Conservation (phyloP, 352 stramenopile genomes). For the Pythium utonaiense region DNA sequence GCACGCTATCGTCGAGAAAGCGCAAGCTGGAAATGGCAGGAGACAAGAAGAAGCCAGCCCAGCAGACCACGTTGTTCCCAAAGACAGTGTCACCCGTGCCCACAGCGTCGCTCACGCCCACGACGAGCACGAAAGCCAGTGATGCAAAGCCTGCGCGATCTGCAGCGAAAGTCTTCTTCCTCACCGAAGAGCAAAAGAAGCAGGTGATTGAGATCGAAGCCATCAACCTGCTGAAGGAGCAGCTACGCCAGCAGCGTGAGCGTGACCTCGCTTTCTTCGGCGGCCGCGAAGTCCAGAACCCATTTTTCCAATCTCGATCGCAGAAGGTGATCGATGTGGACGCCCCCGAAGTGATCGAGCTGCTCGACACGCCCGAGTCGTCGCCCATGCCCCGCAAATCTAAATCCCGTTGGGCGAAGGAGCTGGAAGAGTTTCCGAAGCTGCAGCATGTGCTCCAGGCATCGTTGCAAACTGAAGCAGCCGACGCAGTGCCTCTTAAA, state of each 20-base stretch:
- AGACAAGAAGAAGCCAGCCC: conserved; percentile 15
- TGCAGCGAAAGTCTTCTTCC: conserved; percentile 36
- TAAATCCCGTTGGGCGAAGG: conserved; percentile 41
- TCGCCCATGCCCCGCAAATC: conserved; percentile 7
- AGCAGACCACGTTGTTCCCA: conserved; percentile 17
- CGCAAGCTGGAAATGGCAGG: conserved; percentile 59
- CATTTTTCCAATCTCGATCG: conserved; percentile 59
- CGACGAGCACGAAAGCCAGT: not conserved
- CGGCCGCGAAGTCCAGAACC: conserved; percentile 43
- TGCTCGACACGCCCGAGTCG: conserved; percentile 21
- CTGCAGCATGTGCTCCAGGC: conserved; percentile 32
- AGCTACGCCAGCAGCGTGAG: conserved; percentile 60
- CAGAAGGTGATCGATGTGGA: conserved; percentile 24
- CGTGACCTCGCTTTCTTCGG: conserved; percentile 70
- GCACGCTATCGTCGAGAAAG: conserved; percentile 25
- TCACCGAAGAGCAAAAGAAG: conserved; percentile 61
- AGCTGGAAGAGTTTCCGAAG: conserved; percentile 32
- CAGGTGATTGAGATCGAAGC: conserved; percentile 71
- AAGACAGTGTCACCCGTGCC: not conserved
- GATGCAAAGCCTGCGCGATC: not conserved
- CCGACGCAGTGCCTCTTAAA: not conserved
- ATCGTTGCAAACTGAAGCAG: not conserved
- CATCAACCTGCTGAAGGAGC: conserved; percentile 53
- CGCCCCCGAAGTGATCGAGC: conserved; percentile 29
- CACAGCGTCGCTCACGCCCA: conserved; percentile 8